Base-by-base conservation (phyloP, 139 green algal species). In the Zygnema cylindricum region DNA sequence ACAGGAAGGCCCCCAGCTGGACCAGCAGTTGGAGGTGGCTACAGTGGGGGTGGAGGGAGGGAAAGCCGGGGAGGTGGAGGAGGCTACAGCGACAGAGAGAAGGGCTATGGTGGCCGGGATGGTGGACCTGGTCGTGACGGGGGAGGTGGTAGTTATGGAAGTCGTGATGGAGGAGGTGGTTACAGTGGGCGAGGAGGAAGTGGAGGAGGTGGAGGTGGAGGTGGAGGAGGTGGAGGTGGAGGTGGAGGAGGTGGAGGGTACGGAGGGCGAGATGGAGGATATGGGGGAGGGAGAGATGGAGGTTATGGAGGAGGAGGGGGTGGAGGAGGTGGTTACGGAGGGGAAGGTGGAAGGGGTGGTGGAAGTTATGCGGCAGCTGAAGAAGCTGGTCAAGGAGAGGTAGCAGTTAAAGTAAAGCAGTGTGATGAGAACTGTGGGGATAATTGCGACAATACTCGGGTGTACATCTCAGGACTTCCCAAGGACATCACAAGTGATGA, bases 391-490 rank as follows among this genome's bases (percentile, higher is more conserved):
- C 79, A 33, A 16, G 83, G 55, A 21, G 82, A 63, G 38, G 35
- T 30, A 1, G 83, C n/a, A 16, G 54, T 76, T 7, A 36, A 77
- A 11, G 69, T 91, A 42, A 92, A 92, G 84, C 88, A 91, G 83
- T 92, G 88, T 63, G 84, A 91, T 33, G 88, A 55, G n/a, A 86
- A 90, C 7, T 92, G 88, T 76, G 23, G n/a, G 43, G 55, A 88
- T 32, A 36, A 32, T 2, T 92, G 88, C 83, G 88, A 92, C 69
- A 92, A 92, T 49, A 77, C 84, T 32, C 88, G 88, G 40, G 89
- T 92, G 54, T 92, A 92, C 73, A 91, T 92, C 33, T 85, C 83
- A 16, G 69, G 69, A 0, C 82, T 92, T 2, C 69, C 83, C 7
- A 63, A n/a, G n/a, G 84, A 92, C 84, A 54, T 86, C 16, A 92